Base-by-base conservation (phyloP, 2,329 filamentous ascomycete species). In the Cladosporium sp. region DNA sequence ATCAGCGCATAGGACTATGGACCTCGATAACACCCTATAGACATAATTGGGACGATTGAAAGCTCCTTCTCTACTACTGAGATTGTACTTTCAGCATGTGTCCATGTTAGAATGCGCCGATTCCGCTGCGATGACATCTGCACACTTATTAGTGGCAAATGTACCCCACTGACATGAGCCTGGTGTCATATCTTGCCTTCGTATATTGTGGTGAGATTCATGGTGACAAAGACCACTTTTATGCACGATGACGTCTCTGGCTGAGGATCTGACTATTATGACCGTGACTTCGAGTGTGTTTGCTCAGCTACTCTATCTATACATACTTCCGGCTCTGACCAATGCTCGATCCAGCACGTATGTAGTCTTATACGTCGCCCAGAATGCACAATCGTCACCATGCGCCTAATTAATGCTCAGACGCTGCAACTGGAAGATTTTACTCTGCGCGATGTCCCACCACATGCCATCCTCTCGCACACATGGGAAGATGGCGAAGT, bases 391-490 rank as follows among this genome's bases (percentile, higher is more conserved):
- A 5, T 12, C 5, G 5, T 28, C 42, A n/a, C 6, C 28, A 62
- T 62, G 60, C 60, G 60, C 6, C 58, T 62, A 3, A 54, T 60
- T 34, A 60, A 62, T 36, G 58, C 50, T 4, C 7, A 11, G 2
- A 51, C 57, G 6, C n/a, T 59, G 6, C 20, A 54, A 15, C 20
- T 60, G 34, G 25, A 58, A 17, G 45, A 58, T 15, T 58, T 51
- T 19, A 25, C 51, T 4, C 51, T 54, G 2, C 51, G 37, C 17
- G 51, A 40, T 8, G 28, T 54, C 15, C 51, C 51, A 2, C 38
- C 43, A n/a, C 60, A 64, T 39, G 63, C 63, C 4, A 63, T 63
- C 15, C 56, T 63, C 6, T 63, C 59, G 12, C 63, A 63, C 38
- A 58, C 38, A 3, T 64, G 61, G 63, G 43, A 25, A 3, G 25